Conservation (phyloP, 805 yeast species). For the Pichia insulana region DNA sequence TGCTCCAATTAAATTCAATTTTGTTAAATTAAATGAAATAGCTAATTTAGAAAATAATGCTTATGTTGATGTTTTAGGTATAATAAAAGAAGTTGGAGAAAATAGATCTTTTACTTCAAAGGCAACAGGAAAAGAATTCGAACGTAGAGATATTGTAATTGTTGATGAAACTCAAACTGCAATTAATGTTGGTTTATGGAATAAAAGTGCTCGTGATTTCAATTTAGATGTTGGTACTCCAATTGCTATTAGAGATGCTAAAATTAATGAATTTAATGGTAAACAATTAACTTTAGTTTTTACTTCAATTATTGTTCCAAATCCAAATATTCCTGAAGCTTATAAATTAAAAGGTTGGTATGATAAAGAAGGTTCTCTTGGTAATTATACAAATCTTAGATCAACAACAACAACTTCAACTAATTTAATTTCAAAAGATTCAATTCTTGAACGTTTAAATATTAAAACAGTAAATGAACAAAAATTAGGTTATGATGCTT, state of each 20-base stretch:
- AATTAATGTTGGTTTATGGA: slow-evolving; percentile 83
- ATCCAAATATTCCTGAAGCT: slow-evolving; percentile 88
- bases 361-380: slow-evolving; percentile 64
- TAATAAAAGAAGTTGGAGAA: slow-evolving; percentile 68
- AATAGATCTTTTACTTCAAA: slow-evolving; percentile 74
- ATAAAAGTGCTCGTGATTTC: slow-evolving; percentile 75
- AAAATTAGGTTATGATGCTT: slow-evolving; percentile 61
- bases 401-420: slow-evolving; percentile 28
- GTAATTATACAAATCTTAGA: slow-evolving; percentile 54
- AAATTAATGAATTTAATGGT: slow-evolving; percentile 83
- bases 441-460: slow-evolving; percentile 51
- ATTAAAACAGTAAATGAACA: slow-evolving; percentile 58
- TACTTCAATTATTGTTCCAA: slow-evolving; percentile 63
- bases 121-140: slow-evolving; percentile 82
- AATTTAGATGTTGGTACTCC: slow-evolving; percentile 66
- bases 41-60: slow-evolving; percentile 62
- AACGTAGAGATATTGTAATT: slow-evolving; percentile 78
- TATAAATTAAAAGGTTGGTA: slow-evolving; percentile 91
- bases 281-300: slow-evolving; percentile 74
- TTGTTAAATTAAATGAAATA: slow-evolving; percentile 59
- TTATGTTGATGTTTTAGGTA: slow-evolving; percentile 80
- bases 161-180: slow-evolving; percentile 81
- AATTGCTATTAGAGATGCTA: slow-evolving; percentile 86
- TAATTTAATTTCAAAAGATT: slow-evolving; percentile 29
- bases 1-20: slow-evolving; percentile 76